phyloP scores from a whole-genome alignment of 164 flowering plant species.

The Liquidambar formosana region DNA sequence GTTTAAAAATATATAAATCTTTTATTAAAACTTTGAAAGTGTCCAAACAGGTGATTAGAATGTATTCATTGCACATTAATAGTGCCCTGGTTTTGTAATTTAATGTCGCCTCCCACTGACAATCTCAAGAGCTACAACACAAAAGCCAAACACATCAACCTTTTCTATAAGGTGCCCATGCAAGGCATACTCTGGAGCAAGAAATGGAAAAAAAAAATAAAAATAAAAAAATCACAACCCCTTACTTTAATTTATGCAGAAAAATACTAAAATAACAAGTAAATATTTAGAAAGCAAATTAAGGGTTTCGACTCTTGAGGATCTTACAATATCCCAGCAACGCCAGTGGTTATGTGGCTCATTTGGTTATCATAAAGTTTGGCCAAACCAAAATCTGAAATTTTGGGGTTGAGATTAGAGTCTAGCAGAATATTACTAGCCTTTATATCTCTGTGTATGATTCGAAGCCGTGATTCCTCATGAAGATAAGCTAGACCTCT shows the following conservation, averaged over 20 bases:
- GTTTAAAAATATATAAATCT: too few relatives aligned
- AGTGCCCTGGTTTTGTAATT: too few relatives aligned
- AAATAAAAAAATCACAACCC: neutral
- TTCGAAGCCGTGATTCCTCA: slow-evolving; percentile 64
- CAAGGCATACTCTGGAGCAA: too few relatives aligned
- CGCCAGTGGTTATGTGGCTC: slow-evolving; percentile 66
- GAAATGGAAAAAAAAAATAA: too few relatives aligned
- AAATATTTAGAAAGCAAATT: neutral
- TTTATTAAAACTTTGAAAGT: too few relatives aligned
- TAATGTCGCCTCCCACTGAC: too few relatives aligned
- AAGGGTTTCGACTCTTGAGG: neutral
- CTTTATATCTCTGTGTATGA: slow-evolving; percentile 80
- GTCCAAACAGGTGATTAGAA: too few relatives aligned
- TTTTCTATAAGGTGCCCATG: too few relatives aligned
- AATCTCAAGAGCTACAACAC: too few relatives aligned
- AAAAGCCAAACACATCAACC: too few relatives aligned
- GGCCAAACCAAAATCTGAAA: slow-evolving; percentile 75
- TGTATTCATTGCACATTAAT: too few relatives aligned
- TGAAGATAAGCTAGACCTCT: slow-evolving; percentile 81
- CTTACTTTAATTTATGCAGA: neutral
- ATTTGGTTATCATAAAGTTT: slow-evolving; percentile 62
- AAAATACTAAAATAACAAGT: neutral
- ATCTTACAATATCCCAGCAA: slow-evolving; percentile 67
- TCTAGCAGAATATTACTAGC: slow-evolving; percentile 80
- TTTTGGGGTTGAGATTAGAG: slow-evolving; percentile 53